Evolutionary conservation across 345 rosid genomes (phyloP), one percentile per base, ranked within the genome.

Genomic region (Melaleuca alternifolia): DNA sequence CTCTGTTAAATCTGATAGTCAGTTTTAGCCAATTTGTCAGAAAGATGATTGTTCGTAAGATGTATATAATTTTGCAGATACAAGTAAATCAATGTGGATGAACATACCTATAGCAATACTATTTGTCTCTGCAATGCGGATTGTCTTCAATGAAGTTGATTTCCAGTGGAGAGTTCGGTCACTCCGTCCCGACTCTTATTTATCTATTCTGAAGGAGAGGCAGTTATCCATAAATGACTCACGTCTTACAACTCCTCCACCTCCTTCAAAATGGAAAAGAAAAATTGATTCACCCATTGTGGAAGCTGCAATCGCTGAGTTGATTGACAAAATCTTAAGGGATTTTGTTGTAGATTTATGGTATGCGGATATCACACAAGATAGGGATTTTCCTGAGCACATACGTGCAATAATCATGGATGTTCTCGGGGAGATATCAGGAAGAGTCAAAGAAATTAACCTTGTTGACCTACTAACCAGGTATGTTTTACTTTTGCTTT

Each of bases 81-180:
- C 98, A 30, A 96, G 99, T 90, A 91, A 94, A 54, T 95, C 97
- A 52, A 95, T 96, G 99, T 94, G 94, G 99, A 92, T 95, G 94
- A 98, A 98, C 92, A 88, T 95, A 48, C 99, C 99, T 18, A 90
- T 96, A 86, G 95, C 98, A n/a, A 87, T 95, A 61, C 93, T 95
- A 51, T 62, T 92, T 82, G 93, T 92, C 77, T 90, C 92, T 11
- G 91, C 87, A 18, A 14, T 94, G 37, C 91, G 98, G 48, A 87
- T 96, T 84, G 71, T 96, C 57, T 86, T 81, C 85, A 93, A 88
- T 77, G 92, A 93, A 90, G 96, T 98, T 87, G 98, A 98, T 85
- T 92, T 98, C 90, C 91, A 90, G 84, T 92, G 99, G 98, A 98
- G 94, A 89, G 90, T 86, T 62, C 85, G 77, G 79, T 26, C 90